phyloP scores from a whole-genome alignment of 1,284 basidiomycete species.

The Ceratobasidium sp. region DNA sequence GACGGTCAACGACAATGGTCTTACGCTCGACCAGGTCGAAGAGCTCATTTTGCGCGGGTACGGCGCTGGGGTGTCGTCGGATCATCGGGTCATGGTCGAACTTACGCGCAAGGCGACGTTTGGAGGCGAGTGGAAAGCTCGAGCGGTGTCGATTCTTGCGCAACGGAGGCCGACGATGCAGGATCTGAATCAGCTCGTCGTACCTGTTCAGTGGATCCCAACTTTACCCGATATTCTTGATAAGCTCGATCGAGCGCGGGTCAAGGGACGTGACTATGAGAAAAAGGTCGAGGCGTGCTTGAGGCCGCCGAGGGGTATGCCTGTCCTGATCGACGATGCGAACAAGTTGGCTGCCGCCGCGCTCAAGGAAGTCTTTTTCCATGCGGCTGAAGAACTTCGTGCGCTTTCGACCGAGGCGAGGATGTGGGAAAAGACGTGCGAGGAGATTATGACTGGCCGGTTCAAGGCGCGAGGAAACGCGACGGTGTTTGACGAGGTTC shows the following conservation, averaged over 20 bases:
- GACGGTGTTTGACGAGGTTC: constrained; percentile 77
- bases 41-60: constrained; percentile 75
- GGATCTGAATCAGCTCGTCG: constrained; percentile 76
- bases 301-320: constrained; percentile 57
- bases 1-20: constrained; percentile 67
- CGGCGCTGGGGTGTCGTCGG: constrained; percentile 73
- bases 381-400: constrained; percentile 74
- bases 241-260: constrained; percentile 70
- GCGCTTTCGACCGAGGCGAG: constrained; percentile 77
- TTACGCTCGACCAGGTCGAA: constrained; percentile 78
- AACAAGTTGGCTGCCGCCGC: constrained; percentile 27
- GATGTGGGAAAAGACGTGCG: constrained; percentile 79
- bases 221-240: constrained; percentile 73
- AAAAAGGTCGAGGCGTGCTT: constrained; percentile 80
- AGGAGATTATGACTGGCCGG: constrained; percentile 75
- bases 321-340: constrained; percentile 32
- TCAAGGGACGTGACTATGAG: constrained; percentile 80
- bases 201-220: constrained; percentile 72
- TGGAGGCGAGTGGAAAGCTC: constrained; percentile 79
- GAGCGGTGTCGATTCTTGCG: constrained; percentile 72
- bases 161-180: constrained; percentile 78
- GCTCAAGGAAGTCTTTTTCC: constrained; percentile 45
- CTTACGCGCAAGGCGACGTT: constrained; percentile 71
- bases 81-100: constrained; percentile 71
- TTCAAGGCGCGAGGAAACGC: constrained; percentile 67